Evolutionary conservation across 106 monocot genomes (phyloP).

Genomic region (Dioscorea zingiberensis): DNA sequence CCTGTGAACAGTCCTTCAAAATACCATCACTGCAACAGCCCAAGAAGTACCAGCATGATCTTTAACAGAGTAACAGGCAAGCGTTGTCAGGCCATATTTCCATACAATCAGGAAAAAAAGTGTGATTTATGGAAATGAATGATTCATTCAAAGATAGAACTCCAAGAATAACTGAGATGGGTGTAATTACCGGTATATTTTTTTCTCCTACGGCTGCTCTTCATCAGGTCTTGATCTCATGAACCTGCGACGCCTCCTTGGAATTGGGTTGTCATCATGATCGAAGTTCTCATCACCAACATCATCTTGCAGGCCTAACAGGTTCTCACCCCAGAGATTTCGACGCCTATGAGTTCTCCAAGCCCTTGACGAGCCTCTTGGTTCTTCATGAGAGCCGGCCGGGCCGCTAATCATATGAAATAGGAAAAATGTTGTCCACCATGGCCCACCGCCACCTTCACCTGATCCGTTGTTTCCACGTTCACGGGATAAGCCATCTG

Average conservation of each 20-base stretch:
- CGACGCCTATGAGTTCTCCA: slow-evolving; percentile 40
- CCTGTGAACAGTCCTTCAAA: no score
- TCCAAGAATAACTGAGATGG: not conserved
- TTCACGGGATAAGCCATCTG: slow-evolving; percentile 19
- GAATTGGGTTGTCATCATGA: slow-evolving; percentile 28
- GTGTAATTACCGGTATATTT: slow-evolving; percentile 3
- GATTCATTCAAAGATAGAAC: not conserved
- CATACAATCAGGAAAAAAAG: slow-evolving; percentile 4
- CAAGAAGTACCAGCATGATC: slow-evolving; percentile 7
- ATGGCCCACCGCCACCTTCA: slow-evolving; percentile 30
- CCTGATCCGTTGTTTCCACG: slow-evolving; percentile 15
- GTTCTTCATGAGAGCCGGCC: slow-evolving; percentile 28
- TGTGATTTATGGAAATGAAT: not conserved
- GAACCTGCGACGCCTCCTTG: slow-evolving; percentile 48
- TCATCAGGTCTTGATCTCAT: slow-evolving; percentile 28
- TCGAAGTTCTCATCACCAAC: slow-evolving; percentile 21
- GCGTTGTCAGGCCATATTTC: slow-evolving; percentile 6
- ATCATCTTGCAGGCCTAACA: slow-evolving; percentile 50
- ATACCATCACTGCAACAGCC: not conserved
- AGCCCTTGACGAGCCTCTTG: slow-evolving; percentile 30
- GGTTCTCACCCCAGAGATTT: slow-evolving; percentile 68
- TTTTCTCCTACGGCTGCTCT: slow-evolving; percentile 4
- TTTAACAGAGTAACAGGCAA: slow-evolving; percentile 12
- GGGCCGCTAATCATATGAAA: slow-evolving; percentile 62
- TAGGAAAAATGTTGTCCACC: slow-evolving; percentile 72